phyloP scores from a whole-genome alignment of 768 basidiomycete species.

The Pleurotus giganteus region DNA sequence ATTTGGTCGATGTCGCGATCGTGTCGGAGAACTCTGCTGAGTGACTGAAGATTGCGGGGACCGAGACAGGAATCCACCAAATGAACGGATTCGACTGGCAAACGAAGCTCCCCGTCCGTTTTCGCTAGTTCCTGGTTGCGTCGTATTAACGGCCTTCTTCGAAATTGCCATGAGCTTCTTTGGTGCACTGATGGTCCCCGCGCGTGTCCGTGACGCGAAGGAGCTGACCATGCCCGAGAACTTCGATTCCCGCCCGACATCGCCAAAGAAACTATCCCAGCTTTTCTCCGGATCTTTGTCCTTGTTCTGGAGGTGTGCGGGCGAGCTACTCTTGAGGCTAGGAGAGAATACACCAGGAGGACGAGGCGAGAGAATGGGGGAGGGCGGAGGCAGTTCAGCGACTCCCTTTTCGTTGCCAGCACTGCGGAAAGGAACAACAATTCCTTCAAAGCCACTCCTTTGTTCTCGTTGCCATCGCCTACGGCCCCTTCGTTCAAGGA shows the following conservation, averaged over 20 bases:
- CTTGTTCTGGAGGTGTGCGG: conserved; percentile 14
- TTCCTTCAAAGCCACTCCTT: conserved; percentile 43
- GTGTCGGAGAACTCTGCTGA: conserved; percentile 9
- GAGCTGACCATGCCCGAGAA: conserved; percentile 12
- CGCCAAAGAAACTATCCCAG: conserved; percentile 43
- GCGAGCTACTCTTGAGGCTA: not conserved
- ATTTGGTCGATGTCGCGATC: conserved; percentile 24
- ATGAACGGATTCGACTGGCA: conserved; percentile 19
- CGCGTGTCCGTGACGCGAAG: conserved; percentile 22
- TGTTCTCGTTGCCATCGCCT: conserved; percentile 53
- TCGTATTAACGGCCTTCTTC: conserved; percentile 34
- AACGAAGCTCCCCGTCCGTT: conserved; percentile 9
- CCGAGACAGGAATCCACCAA: conserved; percentile 23
- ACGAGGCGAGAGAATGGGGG: conserved; percentile 45
- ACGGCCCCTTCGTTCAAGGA: conserved; percentile 45
- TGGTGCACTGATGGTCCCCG: conserved; percentile 24
- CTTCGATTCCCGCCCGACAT: conserved; percentile 9
- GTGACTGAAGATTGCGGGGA: conserved; percentile 21
- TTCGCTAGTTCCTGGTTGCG: conserved; percentile 31
- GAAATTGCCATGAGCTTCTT: conserved; percentile 46
- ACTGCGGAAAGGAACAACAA: conserved; percentile 35
- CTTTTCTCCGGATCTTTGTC: conserved; percentile 34
- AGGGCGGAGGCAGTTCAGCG: conserved; percentile 42
- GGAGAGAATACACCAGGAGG: conserved; percentile 22
- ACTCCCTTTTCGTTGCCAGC: conserved; percentile 23